Conservation (phyloP, 345 rosid genomes). For the Microthlaspi erraticum region DNA sequence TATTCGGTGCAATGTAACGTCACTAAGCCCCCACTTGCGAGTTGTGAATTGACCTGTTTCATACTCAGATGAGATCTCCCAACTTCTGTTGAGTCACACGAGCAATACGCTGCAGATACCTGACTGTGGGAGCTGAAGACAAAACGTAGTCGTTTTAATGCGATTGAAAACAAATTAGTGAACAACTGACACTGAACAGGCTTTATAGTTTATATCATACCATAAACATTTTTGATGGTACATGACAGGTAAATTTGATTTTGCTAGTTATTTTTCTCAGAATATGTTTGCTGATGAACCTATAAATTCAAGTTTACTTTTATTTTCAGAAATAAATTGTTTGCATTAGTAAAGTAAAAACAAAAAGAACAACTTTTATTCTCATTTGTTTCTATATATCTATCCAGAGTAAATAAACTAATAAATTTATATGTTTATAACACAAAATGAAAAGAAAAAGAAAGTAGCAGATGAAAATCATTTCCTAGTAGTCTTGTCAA, state of each 20-base stretch:
- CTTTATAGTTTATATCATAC: no score
- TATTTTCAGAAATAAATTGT: slow-evolving; percentile 1
- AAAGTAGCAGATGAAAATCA: slow-evolving; percentile 40
- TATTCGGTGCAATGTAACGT: slow-evolving; percentile 23
- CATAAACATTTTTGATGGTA: no score
- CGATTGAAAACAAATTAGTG: no score
- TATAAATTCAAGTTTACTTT: neutral
- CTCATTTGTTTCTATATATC: slow-evolving; percentile 2
- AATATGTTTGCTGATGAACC: no score
- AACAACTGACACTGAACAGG: no score
- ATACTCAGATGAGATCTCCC: neutral
- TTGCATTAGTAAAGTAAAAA: neutral
- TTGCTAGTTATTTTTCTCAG: no score
- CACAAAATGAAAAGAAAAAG: neutral
- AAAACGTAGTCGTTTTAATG: no score
- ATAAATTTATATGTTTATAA: slow-evolving; percentile 2
- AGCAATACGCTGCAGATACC: neutral
- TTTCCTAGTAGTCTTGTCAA: slow-evolving; percentile 91
- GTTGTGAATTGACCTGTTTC: neutral
- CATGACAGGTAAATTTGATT: no score
- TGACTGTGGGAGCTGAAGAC: neutral
- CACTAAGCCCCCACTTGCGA: slow-evolving; percentile 18
- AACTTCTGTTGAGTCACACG: neutral
- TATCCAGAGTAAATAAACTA: neutral
- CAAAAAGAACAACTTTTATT: neutral